Evolutionary conservation across 345 rosid species (phyloP), one percentile per base, ranked within the genome.

Genomic region (Erodium maritimum): DNA sequence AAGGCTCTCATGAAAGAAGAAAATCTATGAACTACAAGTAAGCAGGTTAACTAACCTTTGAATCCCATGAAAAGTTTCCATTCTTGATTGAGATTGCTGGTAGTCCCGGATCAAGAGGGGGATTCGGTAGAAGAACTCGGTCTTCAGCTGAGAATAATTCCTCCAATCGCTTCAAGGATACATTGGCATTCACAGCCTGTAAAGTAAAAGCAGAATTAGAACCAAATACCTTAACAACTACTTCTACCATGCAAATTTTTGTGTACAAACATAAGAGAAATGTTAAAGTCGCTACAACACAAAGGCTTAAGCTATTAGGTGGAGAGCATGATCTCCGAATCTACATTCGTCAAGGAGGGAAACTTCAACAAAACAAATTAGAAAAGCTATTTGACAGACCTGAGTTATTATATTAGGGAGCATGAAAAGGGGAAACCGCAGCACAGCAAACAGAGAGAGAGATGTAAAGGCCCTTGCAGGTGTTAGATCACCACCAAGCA

Each of bases 381-480:
- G 37, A 20, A 23, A 29, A 57, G 17, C 46, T 46, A 46, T 53
- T 29, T 54, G 54, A 64, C 60, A 60, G 61, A 93, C 99, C 96
- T 93, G 99, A 68, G 96, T 93, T 58, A 93, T 87, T 57, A 85
- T 74, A 70, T 82, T 93, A 18, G 99, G 99, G 59, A 93, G 99
- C 94, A 89, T 78, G 79, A 85, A 85, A 58, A 93, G 81, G 56
- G 97, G 99, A 64, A 89, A 93, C 48, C 99, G 96, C 68, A 93
- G 97, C 65, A 93, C 99, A 18, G 99, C 73, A 72, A 93, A 93
- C 59, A 93, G 81, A 61, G 99, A 89, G 52, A 93, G 86, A 42
- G 99, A 75, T 37, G 99, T 93, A 73, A 93, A 93, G 69, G 99
- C 99, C 77, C 88, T 79, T 23, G 99, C 85, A 70, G 99, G 99